Evolutionary conservation across 1,284 basidiomycete species (phyloP).

Genomic region (Cryptococcus sp.): DNA sequence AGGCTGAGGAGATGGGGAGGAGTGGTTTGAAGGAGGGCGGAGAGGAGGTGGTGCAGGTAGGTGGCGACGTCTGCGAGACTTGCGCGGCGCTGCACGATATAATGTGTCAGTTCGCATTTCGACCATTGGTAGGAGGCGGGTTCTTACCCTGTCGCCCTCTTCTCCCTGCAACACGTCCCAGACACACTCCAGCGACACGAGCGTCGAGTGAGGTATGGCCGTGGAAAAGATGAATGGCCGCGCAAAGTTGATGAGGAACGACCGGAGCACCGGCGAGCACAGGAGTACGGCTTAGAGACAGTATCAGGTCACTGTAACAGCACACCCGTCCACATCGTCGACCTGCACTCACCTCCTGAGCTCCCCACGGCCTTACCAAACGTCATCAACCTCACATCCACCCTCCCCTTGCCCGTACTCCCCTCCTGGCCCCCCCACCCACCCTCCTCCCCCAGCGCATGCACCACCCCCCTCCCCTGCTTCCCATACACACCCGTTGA

Average conservation of each 20-base stretch:
- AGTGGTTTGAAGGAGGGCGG: conserved; percentile 22
- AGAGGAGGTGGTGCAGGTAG: conserved; percentile 25
- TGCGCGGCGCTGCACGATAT: conserved; percentile 28
- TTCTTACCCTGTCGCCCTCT: conserved; percentile 58
- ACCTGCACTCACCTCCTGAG: conserved; percentile 64
- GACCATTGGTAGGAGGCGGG: too few relatives aligned
- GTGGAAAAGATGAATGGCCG: conserved; percentile 88
- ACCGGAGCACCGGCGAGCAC: conserved; percentile 65
- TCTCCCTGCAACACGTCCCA: conserved; percentile 72
- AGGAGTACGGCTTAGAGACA: conserved; percentile 66
- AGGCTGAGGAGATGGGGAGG: conserved; percentile 28
- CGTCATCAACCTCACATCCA: conserved; percentile 56
- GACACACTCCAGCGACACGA: conserved; percentile 69
- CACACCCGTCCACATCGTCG: neutral
- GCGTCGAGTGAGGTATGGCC: conserved; percentile 67
- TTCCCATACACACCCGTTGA: conserved; percentile 70
- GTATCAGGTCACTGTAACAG: neutral
- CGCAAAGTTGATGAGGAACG: conserved; percentile 90
- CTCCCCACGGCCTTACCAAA: conserved; percentile 70
- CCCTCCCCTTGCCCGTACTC: conserved; percentile 50
- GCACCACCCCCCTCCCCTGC: conserved; percentile 59
- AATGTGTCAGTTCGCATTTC: conserved; percentile 24
- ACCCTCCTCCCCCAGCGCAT: conserved; percentile 34
- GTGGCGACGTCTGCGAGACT: conserved; percentile 18
- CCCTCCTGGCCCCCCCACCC: conserved; percentile 53